Base-by-base conservation (phyloP, 495 filamentous ascomycete genomes). In the Delitschia confertaspora region DNA sequence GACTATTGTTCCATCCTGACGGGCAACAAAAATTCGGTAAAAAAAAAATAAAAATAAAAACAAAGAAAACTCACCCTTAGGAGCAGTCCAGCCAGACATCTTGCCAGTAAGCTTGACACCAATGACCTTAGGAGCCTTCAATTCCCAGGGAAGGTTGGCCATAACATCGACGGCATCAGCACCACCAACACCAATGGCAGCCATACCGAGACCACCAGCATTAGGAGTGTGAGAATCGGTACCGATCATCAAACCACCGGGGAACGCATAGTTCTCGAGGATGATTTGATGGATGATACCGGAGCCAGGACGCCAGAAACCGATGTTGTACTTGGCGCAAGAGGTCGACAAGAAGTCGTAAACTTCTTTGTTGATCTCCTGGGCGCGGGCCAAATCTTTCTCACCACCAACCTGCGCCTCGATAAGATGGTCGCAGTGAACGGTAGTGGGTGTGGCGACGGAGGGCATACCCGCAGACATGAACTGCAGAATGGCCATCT, bases 211-310 rank as follows among this genome's bases (percentile, higher is more conserved):
- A 76, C 91, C 91, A 74, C 93, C 91, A 60, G 82, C 91, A 66
- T 98, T 98, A 49, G 93, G 93, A 33, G 91, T 98, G 71, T 98
- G 91, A 32, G 89, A 95, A 66, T 98, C 91, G 60, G 91, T 98
- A 66, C 91, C 91, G 67, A 98, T 96, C 69, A 98, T 76, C 47
- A 98, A 77, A 76, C 82, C 88, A 76, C 91, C 91, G 54, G 91
- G 91, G 80, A 96, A 91, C 65, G 86, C 88, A 64, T 96, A 96
- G 76, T 96, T 96, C 75, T 98, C 91, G 29, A 98, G 75, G 52
- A 98, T 67, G 60, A 96, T 96, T 74, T 98, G 91, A 69, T 98
- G 91, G 61, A 98, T 98, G 71, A 98, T 98, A 76, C 91, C 91
- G 59, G 91, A 96, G 47, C 91, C 91, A 49, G 91, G 93, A 64